Conservation (phyloP, 805 yeast species). For the Sungouiella blattae region DNA sequence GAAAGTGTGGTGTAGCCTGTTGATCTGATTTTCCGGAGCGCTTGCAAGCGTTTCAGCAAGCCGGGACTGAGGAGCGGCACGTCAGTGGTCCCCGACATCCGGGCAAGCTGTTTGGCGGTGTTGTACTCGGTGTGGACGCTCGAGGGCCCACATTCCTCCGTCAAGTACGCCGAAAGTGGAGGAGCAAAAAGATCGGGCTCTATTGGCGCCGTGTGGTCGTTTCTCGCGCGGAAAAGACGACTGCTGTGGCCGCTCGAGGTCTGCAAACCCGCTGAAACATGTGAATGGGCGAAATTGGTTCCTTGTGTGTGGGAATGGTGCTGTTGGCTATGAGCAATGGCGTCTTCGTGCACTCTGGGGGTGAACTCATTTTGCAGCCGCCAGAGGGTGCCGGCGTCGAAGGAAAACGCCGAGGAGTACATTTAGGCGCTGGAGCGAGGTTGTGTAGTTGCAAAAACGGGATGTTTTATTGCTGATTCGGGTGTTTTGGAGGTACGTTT, state of each 20-base stretch:
- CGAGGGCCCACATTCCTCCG: slow-evolving; percentile 33
- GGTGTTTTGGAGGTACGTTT: no score
- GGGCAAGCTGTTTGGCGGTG: slow-evolving; percentile 15
- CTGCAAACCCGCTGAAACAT: no score
- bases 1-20: slow-evolving; percentile 33
- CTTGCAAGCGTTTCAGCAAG: slow-evolving; percentile 18
- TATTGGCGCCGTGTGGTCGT: no score
- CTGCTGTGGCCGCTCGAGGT: background rate
- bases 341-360: slow-evolving; percentile 1
- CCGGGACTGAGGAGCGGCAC: slow-evolving; percentile 17
- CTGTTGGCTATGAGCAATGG: background rate
- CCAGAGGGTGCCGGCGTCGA: slow-evolving; percentile 1
- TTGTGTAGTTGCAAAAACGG: no score
- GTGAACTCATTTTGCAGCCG: background rate
- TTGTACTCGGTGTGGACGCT: slow-evolving; percentile 19
- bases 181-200: slow-evolving; percentile 35
- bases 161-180: slow-evolving; percentile 52
- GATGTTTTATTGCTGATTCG: no score
- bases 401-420: background rate
- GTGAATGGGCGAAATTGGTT: no score
- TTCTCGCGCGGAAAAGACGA: background rate
- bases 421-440: no score
- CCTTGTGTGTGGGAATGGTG: background rate
- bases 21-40: slow-evolving; percentile 25
- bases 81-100: slow-evolving; percentile 9